Evolutionary conservation across 2,329 filamentous ascomycete genomes (phyloP).

Genomic region (Seiridium unicorne): DNA sequence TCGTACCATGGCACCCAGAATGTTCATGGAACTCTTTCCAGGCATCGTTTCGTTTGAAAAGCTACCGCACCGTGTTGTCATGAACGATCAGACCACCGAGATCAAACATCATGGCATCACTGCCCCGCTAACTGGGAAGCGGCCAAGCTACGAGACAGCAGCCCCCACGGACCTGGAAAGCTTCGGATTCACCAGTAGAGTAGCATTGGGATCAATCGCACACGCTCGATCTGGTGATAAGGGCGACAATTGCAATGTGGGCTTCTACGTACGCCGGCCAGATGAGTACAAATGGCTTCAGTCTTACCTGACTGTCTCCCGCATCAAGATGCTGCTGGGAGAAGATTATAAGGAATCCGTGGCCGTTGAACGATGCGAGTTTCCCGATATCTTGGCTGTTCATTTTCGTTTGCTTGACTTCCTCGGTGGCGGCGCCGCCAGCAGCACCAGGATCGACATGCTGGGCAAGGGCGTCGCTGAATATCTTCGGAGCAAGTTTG

Average conservation of each 20-base stretch:
- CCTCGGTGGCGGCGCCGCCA: neutral
- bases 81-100: constrained; percentile 7
- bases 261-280: constrained; percentile 15
- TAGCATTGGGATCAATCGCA: constrained; percentile 28
- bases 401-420: constrained; percentile 25
- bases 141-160: constrained; percentile 17
- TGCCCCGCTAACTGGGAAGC: constrained; percentile 5
- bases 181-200: constrained; percentile 20
- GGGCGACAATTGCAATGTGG: constrained; percentile 16
- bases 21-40: constrained; percentile 43
- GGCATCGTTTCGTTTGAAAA: constrained; percentile 20
- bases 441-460: neutral
- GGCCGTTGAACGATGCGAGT: constrained; percentile 37
- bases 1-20: constrained; percentile 38
- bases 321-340: neutral
- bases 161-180: constrained; percentile 15
- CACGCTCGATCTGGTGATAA: constrained; percentile 27
- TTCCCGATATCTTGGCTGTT: constrained; percentile 33
- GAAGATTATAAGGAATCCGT: constrained; percentile 17
- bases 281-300: constrained; percentile 17
- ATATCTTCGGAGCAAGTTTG: neutral
- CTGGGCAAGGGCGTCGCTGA: neutral
- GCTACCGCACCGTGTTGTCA: constrained; percentile 5
- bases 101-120: constrained; percentile 10
- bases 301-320: neutral